A percentile compares a stretch with the other conserved stretches of the same genome.
These are phyloP conservation scores for Rhizophora apiculata DNA, from an alignment of 345 rosid genomes.

Conservation along the genomic window DNA sequence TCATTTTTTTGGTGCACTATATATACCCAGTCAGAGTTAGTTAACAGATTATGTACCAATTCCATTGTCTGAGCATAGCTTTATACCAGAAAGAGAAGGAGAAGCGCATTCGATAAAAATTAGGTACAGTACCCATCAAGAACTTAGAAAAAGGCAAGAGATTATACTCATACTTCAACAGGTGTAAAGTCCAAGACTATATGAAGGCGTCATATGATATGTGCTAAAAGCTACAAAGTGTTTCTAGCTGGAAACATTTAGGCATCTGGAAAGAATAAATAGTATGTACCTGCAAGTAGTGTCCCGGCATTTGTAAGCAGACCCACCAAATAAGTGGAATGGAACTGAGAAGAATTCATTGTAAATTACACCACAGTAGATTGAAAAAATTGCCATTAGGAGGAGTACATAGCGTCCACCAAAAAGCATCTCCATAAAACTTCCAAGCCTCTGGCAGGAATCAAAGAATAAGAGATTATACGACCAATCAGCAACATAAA, in stretches of 20 bases:
- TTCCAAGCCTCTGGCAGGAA: constrained; percentile 81
- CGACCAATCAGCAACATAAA: neutral
- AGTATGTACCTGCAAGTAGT: constrained; percentile 59
- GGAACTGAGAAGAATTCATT: constrained; percentile 97
- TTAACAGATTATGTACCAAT: too few relatives aligned
- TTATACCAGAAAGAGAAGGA: too few relatives aligned
- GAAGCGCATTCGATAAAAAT: too few relatives aligned
- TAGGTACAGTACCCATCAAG: too few relatives aligned
- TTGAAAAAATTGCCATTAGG: constrained; percentile 87
- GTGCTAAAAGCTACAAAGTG: neutral
- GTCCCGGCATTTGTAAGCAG: constrained; percentile 93
- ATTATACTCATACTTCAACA: neutral
- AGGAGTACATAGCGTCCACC: constrained; percentile 94
- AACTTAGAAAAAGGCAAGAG: neutral
- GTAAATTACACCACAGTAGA: constrained; percentile 96
- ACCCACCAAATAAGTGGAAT: constrained; percentile 86
- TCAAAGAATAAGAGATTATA: neutral
- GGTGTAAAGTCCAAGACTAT: neutral
- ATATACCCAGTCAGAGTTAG: too few relatives aligned
- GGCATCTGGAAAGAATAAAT: too few relatives aligned
- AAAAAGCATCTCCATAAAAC: constrained; percentile 99
- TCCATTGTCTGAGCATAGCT: too few relatives aligned
- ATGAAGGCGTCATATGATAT: constrained; percentile 6
- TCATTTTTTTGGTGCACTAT: too few relatives aligned
- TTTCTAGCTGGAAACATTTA: neutral